Conservation (phyloP, 306 rosid genomes). For the Cicer arietinum region DNA sequence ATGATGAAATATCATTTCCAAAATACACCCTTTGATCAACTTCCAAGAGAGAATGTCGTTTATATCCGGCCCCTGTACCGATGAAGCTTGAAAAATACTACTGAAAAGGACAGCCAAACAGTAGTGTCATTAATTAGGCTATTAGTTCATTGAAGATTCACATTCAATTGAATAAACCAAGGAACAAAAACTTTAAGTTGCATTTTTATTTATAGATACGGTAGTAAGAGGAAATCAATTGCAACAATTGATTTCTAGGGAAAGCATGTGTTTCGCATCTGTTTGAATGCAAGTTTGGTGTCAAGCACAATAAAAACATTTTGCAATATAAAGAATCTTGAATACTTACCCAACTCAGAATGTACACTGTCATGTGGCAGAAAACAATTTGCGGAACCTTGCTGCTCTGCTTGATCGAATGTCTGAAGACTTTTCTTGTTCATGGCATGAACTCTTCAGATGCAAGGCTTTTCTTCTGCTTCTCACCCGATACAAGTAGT, state of each 20-base stretch:
- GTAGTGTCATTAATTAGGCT: constrained; percentile 6
- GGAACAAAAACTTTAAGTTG: not conserved
- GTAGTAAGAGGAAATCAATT: constrained; percentile 29
- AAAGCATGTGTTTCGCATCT: not conserved
- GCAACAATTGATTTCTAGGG: not conserved
- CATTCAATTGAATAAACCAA: constrained; percentile 7
- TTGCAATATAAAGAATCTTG: constrained; percentile 24
- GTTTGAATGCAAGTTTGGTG: constrained; percentile 6
- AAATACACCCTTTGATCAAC: constrained; percentile 37
- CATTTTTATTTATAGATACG: not conserved
- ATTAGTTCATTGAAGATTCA: not conserved
- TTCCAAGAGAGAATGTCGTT: constrained; percentile 17
- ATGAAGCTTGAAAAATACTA: constrained; percentile 51
- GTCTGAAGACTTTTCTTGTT: constrained; percentile 55
- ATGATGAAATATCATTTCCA: constrained; percentile 47
- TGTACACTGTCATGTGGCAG: constrained; percentile 54
- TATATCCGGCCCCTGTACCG: constrained; percentile 45
- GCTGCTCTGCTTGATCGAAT: constrained; percentile 61
- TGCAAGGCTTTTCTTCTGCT: constrained; percentile 58
- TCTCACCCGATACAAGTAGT: constrained; percentile 75
- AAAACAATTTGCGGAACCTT: constrained; percentile 68
- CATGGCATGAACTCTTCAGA: constrained; percentile 51
- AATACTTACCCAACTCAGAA: constrained; percentile 69
- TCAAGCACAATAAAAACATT: constrained; percentile 24
- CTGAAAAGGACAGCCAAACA: constrained; percentile 42